Conservation (phyloP, 2,329 filamentous ascomycete genomes). For the Balansia obtecta region DNA sequence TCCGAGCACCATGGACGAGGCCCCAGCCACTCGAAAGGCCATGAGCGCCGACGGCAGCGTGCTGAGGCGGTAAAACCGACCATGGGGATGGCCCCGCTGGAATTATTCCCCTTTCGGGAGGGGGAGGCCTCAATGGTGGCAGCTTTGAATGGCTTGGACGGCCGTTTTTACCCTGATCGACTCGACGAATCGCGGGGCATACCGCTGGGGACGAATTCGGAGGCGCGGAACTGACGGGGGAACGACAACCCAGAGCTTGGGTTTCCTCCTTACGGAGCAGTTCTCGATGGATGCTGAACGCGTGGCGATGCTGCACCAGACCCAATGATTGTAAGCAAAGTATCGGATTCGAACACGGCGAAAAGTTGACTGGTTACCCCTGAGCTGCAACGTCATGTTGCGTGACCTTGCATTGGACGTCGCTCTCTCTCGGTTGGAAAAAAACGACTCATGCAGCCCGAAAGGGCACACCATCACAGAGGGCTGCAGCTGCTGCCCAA, state of each 20-base stretch:
- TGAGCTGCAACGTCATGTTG: not conserved
- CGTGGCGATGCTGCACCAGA: too few relatives aligned
- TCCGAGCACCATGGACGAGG: not conserved
- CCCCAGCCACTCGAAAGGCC: not conserved
- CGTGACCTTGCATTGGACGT: too few relatives aligned
- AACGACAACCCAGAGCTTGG: not conserved
- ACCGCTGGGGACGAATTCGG: not conserved
- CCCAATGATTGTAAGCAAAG: too few relatives aligned
- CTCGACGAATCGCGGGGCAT: conserved; percentile 3
- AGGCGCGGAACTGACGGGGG: not conserved
- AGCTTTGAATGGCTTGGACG: too few relatives aligned
- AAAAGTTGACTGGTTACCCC: not conserved
- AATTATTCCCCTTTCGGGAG: conserved; percentile 2
- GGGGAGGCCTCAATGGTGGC: conserved; percentile 2
- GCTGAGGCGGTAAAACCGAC: not conserved
- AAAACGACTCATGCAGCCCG: not conserved
- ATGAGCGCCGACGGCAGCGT: not conserved
- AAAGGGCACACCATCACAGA: not conserved
- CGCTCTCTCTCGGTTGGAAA: too few relatives aligned
- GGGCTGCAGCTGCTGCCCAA: conserved; percentile 2
- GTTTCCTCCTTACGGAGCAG: too few relatives aligned
- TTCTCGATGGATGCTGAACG: too few relatives aligned
- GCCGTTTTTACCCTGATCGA: not conserved
- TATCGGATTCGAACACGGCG: too few relatives aligned
- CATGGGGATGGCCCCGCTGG: not conserved